These are phyloP conservation scores for Trypanosoma rangeli DNA, from an alignment of 208 protist genomes.

Conservation along the genomic window DNA sequence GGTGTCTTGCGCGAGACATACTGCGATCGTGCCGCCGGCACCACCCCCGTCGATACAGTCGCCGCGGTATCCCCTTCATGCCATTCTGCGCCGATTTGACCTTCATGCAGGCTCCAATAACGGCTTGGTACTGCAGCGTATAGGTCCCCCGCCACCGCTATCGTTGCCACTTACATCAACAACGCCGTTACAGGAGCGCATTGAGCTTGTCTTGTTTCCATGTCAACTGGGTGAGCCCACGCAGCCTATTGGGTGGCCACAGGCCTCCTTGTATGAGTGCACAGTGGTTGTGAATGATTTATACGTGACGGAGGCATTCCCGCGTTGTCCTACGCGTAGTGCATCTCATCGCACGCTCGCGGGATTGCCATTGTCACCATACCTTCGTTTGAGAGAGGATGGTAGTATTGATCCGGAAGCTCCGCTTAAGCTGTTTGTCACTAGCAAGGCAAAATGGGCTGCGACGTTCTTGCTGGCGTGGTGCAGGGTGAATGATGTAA, in stretches of 20 bases:
- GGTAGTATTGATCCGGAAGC: conserved; percentile 1
- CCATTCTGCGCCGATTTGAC: conserved; percentile 20
- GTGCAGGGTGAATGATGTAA: conserved; percentile 18
- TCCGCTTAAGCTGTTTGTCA: conserved; percentile 18
- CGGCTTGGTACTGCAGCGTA: conserved; percentile 8
- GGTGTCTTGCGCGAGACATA: not conserved
- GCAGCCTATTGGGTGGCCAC: conserved; percentile 19
- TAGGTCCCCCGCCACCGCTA: conserved; percentile 4
- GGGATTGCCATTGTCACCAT: conserved; percentile 20
- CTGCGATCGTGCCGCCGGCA: not conserved
- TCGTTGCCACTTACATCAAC: not conserved
- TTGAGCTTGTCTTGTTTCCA: conserved; percentile 24
- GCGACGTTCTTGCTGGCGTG: conserved; percentile 27
- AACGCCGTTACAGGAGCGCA: not conserved
- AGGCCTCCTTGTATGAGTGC: conserved; percentile 6
- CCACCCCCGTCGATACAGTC: conserved; percentile 10
- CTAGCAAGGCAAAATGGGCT: conserved; percentile 15
- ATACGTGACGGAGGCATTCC: conserved; percentile 13
- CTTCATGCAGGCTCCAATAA: not conserved
- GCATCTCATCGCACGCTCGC: conserved; percentile 26
- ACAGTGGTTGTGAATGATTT: conserved; percentile 20
- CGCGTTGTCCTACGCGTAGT: conserved; percentile 19
- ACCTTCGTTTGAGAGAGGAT: not conserved
- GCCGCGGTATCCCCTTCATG: conserved; percentile 18
- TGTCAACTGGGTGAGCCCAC: conserved; percentile 19